phyloP scores from a whole-genome alignment of 768 basidiomycete species.

The Termitomyces sp. region DNA sequence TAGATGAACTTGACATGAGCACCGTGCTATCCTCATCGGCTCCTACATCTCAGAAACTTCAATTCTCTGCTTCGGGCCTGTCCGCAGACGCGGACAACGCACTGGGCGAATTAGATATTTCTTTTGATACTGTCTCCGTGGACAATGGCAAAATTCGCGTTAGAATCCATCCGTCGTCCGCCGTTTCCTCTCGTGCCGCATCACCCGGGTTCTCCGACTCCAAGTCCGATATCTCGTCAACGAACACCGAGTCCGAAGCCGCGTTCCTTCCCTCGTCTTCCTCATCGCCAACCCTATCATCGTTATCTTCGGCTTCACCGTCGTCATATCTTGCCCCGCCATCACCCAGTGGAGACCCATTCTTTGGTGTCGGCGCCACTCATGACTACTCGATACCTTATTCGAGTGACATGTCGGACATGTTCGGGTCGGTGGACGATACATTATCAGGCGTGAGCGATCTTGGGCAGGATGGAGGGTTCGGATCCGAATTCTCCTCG shows the following conservation, averaged over 20 bases:
- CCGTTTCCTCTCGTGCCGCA: slow-evolving; percentile 34
- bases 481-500: slow-evolving; percentile 32
- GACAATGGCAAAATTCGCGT: slow-evolving; percentile 72
- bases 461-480: slow-evolving; percentile 27
- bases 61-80: slow-evolving; percentile 48
- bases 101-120: slow-evolving; percentile 61
- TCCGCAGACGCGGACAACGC: slow-evolving; percentile 34
- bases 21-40: slow-evolving; percentile 24
- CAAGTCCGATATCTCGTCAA: slow-evolving; percentile 20
- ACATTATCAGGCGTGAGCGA: slow-evolving; percentile 19
- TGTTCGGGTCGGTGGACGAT: slow-evolving; percentile 27
- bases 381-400: slow-evolving; percentile 33
- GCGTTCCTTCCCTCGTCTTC: slow-evolving; percentile 21
- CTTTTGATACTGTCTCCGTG: slow-evolving; percentile 60
- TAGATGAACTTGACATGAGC: slow-evolving; percentile 35
- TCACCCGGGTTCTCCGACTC: slow-evolving; percentile 24
- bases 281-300: slow-evolving; percentile 4
- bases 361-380: slow-evolving; percentile 46
- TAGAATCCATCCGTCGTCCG: slow-evolving; percentile 58
- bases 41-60: slow-evolving; percentile 40
- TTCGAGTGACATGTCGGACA: slow-evolving; percentile 24
- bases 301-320: slow-evolving; percentile 21
- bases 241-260: slow-evolving; percentile 18
- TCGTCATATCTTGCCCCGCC: slow-evolving; percentile 32
- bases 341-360: slow-evolving; percentile 44